Conservation (phyloP, 768 basidiomycete genomes). For the Cytidiella melzeri region DNA sequence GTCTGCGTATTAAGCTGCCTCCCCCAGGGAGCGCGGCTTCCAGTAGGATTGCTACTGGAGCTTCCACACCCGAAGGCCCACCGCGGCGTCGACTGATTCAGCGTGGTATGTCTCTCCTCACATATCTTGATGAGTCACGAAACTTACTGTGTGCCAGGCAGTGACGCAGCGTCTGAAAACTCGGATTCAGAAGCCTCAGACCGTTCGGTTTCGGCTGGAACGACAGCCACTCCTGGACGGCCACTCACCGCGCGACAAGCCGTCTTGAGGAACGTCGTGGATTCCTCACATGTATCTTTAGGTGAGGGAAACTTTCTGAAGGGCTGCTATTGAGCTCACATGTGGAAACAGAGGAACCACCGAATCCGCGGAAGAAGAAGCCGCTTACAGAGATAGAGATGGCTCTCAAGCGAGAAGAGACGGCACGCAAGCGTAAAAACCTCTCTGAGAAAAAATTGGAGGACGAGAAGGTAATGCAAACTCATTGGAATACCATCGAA, state of each 20-base stretch:
- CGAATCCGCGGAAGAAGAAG: slow-evolving; percentile 50
- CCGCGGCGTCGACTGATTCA: slow-evolving; percentile 14
- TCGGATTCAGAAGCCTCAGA: slow-evolving; percentile 39
- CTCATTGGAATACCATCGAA: neutral
- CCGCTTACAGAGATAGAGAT: slow-evolving; percentile 67
- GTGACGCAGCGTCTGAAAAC: slow-evolving; percentile 39
- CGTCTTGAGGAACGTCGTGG: slow-evolving; percentile 63
- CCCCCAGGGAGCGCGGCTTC: slow-evolving; percentile 28
- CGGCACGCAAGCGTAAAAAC: slow-evolving; percentile 74
- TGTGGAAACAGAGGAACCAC: slow-evolving; percentile 21
- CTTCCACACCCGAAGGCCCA: slow-evolving; percentile 16
- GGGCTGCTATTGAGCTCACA: neutral
- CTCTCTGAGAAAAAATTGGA: slow-evolving; percentile 79
- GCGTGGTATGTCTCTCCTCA: slow-evolving; percentile 9
- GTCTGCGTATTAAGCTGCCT: slow-evolving; percentile 59
- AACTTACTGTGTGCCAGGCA: slow-evolving; percentile 20
- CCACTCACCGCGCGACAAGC: slow-evolving; percentile 51
- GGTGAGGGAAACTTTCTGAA: slow-evolving; percentile 28
- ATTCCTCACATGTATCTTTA: slow-evolving; percentile 62
- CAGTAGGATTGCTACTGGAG: slow-evolving; percentile 10
- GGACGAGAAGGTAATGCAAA: slow-evolving; percentile 63
- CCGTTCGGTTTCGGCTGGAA: slow-evolving; percentile 20
- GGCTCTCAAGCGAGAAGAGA: slow-evolving; percentile 72
- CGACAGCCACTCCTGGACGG: slow-evolving; percentile 21
- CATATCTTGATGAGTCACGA: neutral